phyloP scores from a whole-genome alignment of 768 basidiomycete species.

The Calocybe indica region DNA sequence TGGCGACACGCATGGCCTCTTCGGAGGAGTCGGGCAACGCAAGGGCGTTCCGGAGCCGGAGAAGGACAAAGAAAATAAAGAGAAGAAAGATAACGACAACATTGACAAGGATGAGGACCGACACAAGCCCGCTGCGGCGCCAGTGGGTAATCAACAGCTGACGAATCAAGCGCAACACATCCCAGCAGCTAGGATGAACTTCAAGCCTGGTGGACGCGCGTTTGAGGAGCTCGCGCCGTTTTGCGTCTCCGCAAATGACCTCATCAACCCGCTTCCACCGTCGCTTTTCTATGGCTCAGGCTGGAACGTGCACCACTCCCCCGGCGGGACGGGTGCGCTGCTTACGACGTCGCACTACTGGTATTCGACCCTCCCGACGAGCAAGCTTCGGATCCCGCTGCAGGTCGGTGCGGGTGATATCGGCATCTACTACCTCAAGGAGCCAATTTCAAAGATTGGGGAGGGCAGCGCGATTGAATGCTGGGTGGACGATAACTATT shows the following conservation, averaged over 20 bases:
- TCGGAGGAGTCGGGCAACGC: conserved; percentile 81
- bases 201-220: conserved; percentile 46
- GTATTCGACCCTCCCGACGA: conserved; percentile 81
- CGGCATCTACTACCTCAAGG: conserved; percentile 83
- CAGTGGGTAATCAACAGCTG: conserved; percentile 16
- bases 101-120: conserved; percentile 24
- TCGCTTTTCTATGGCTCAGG: conserved; percentile 92
- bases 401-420: conserved; percentile 87
- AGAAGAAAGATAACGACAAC: conserved; percentile 23
- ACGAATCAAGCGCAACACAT: conserved; percentile 42
- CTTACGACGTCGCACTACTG: conserved; percentile 80
- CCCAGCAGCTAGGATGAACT: conserved; percentile 68
- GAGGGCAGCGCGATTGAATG: conserved; percentile 76
- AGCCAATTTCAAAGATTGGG: conserved; percentile 51
- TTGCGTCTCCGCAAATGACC: conserved; percentile 95
- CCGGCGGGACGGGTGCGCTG: conserved; percentile 29
- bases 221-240: conserved; percentile 88
- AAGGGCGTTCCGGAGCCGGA: conserved; percentile 63
- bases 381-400: conserved; percentile 77
- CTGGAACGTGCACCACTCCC: conserved; percentile 78
- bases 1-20: conserved; percentile 53
- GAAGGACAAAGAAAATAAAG: conserved; percentile 11
- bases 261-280: conserved; percentile 95
- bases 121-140: conserved; percentile 13
- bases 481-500: conserved; percentile 97